Conservation (phyloP, 2,329 filamentous ascomycete genomes). For the Esteya vermicola region DNA sequence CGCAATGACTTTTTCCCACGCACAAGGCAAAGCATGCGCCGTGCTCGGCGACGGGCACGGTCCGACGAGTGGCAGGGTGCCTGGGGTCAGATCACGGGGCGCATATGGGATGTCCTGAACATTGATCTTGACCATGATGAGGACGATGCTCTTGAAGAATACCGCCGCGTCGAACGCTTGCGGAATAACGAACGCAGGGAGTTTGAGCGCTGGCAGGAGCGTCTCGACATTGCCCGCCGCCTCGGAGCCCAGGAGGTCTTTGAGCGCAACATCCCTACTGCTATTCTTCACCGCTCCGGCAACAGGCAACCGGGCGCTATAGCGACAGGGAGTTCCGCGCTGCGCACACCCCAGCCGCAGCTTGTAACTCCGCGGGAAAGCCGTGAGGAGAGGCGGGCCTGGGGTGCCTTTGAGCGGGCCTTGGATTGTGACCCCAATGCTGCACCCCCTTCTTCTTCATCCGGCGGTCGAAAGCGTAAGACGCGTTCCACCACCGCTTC, state of each 20-base stretch:
- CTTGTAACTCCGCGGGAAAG: slow-evolving; percentile 39
- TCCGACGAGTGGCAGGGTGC: slow-evolving; percentile 80
- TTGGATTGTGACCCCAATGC: slow-evolving; percentile 46
- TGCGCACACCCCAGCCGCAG: slow-evolving; percentile 31
- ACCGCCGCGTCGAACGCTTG: slow-evolving; percentile 36
- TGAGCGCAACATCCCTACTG: slow-evolving; percentile 40
- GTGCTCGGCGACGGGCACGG: slow-evolving; percentile 47
- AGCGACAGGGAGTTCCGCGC: no score
- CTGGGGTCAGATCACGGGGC: slow-evolving; percentile 52
- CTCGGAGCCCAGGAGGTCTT: slow-evolving; percentile 65
- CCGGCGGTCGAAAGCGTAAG: slow-evolving; percentile 59
- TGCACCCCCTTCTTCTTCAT: no score
- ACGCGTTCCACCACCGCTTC: slow-evolving; percentile 55
- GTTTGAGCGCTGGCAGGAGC: slow-evolving; percentile 66
- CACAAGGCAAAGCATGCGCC: slow-evolving; percentile 42
- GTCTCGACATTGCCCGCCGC: slow-evolving; percentile 66
- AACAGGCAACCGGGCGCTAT: slow-evolving; percentile 26
- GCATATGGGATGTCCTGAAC: slow-evolving; percentile 52
- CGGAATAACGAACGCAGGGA: slow-evolving; percentile 40
- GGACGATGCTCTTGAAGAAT: slow-evolving; percentile 41
- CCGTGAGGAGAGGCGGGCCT: slow-evolving; percentile 67
- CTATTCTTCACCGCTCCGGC: slow-evolving; percentile 43
- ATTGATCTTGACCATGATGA: slow-evolving; percentile 79
- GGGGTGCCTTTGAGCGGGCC: slow-evolving; percentile 82
- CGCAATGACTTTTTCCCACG: slow-evolving; percentile 31